These are phyloP conservation scores for Colletotrichum echinochloae DNA, from an alignment of 2,329 filamentous ascomycete genomes.

Conservation along the genomic window DNA sequence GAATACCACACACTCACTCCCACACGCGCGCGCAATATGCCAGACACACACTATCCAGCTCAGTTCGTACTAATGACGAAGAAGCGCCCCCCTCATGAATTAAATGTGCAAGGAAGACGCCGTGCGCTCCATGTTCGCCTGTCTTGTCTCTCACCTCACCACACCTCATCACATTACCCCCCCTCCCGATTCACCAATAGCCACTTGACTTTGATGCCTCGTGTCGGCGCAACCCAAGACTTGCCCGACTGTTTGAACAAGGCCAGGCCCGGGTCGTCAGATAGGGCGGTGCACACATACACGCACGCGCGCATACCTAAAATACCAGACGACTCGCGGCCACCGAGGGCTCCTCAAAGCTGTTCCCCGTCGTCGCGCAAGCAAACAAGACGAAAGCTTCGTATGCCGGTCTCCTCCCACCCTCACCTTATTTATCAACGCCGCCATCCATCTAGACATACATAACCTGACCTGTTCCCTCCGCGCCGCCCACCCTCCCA, in stretches of 20 bases:
- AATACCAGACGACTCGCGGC: conserved; percentile 2
- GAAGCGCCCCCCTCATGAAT: neutral
- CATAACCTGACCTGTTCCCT: conserved; percentile 9
- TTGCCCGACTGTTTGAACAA: conserved; percentile 7
- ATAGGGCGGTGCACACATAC: neutral
- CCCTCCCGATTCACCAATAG: conserved; percentile 12
- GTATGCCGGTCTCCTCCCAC: neutral
- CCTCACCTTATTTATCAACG: conserved; percentile 14
- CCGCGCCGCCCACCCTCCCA: neutral
- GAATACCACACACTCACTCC: neutral
- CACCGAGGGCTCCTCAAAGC: neutral
- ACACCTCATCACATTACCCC: conserved; percentile 15
- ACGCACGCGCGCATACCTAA: neutral
- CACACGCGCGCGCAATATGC: neutral
- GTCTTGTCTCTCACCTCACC: conserved; percentile 29
- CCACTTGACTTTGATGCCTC: conserved; percentile 21
- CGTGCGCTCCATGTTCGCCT: conserved; percentile 4
- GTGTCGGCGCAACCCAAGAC: conserved; percentile 18
- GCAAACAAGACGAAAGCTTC: conserved; percentile 30
- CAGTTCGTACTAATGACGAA: conserved; percentile 6
- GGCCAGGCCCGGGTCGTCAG: conserved; percentile 6
- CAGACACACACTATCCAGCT: neutral
- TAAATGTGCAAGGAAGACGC: conserved; percentile 24
- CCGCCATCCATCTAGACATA: conserved; percentile 8
- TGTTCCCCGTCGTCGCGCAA: neutral